These are phyloP conservation scores for Colletotrichum sp. DNA, from an alignment of 2,329 filamentous ascomycete genomes.

Conservation along the genomic window DNA sequence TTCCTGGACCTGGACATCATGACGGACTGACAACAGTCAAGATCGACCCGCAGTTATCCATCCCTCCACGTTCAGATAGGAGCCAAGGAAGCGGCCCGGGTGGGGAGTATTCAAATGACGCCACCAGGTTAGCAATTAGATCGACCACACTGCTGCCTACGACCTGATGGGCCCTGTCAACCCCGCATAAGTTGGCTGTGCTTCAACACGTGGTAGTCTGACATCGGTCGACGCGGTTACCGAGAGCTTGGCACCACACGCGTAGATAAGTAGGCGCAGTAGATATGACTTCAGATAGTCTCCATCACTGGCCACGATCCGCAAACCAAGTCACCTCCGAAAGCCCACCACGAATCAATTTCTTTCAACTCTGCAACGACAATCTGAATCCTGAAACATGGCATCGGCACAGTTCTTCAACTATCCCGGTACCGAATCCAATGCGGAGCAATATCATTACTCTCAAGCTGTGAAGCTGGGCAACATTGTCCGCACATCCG, in stretches of 20 bases:
- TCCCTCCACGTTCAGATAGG: background rate
- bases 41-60: background rate
- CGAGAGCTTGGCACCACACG: background rate
- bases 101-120: background rate
- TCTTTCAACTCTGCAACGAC: background rate
- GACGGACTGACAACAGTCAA: background rate
- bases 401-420: slow-evolving; percentile 14
- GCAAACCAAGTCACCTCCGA: background rate
- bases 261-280: background rate
- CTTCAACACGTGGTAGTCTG: background rate
- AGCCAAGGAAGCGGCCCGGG: background rate
- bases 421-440: slow-evolving; percentile 23
- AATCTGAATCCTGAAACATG: background rate
- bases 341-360: background rate
- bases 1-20: background rate
- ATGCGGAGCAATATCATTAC: slow-evolving; percentile 28
- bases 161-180: background rate
- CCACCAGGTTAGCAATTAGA: background rate
- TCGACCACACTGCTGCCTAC: background rate
- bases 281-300: background rate
- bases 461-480: slow-evolving; percentile 30
- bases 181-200: background rate
- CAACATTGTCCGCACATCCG: slow-evolving; percentile 28
- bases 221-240: background rate
- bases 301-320: background rate